Evolutionary conservation across 2,329 filamentous ascomycete genomes (phyloP), one percentile per base, ranked within the genome.

Genomic region (Cryphonectria nitschkei): DNA sequence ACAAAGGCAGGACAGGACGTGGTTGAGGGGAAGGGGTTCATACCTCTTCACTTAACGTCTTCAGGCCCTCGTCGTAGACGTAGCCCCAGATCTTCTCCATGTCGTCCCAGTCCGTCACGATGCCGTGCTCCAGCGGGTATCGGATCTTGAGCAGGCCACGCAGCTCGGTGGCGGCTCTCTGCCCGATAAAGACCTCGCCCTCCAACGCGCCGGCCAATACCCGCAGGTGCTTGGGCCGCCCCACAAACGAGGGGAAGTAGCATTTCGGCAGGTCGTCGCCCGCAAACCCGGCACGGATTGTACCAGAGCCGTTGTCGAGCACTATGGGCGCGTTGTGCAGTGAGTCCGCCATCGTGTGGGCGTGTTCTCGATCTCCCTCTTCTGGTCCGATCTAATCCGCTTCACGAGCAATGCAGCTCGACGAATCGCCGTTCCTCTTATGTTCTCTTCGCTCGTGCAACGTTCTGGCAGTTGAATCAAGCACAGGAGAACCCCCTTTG

Each of bases 21-120:
- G n/a, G 52, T 19, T 5, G 41, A 13, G 22, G 26, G 4, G 7
- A 7, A 14, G 43, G 29, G 41, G 56, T 22, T 75, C 84, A 80
- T 81, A 95, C 93, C 88, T 99, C 96, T 87, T 99, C 96, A 82
- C 95, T 98, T 79, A 98, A 87, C 65, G 95, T 97, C 85, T 98
- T 98, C 77, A 99, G 82, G 74, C 97, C 96, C 79, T 98, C 95
- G 70, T 93, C 93, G 81, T 98, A 99, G 68, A 99, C 94, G 79
- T 97, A 96, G 78, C 97, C 93, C 96, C 96, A 99, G 83, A 99
- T 99, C 84, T 94, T 91, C 85, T 99, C 96, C 96, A 99, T 99
- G 79, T 99, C 96, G 80, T 98, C 96, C 96, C 96, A 99, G 82
- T 99, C 94, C 76, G 96, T 99, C 74, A 99, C 96, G 77, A 99